Percentiles rank a stretch among this genome's conserved stretches.
These are phyloP conservation scores for Linnemannia zychae DNA, from an alignment of 192 early-diverging fungal species.

Conservation along the genomic window DNA sequence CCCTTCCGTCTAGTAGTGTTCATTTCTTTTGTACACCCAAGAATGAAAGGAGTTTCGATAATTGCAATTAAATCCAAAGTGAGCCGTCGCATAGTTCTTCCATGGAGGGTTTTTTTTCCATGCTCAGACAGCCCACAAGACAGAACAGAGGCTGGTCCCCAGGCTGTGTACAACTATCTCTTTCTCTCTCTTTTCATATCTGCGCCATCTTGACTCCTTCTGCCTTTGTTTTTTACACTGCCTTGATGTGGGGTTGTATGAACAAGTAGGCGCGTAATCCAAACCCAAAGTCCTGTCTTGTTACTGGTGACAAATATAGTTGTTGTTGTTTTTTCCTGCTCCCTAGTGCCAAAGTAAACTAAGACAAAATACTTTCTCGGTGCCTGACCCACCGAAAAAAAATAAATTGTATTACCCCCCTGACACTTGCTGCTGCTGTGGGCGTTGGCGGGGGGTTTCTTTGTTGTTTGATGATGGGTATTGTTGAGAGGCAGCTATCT, in stretches of 20 bases:
- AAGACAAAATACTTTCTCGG: background rate
- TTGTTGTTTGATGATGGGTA: background rate
- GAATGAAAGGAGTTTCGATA: background rate
- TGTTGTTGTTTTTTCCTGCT: background rate
- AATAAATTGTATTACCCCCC: background rate
- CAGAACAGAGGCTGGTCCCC: background rate
- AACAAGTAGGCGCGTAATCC: background rate
- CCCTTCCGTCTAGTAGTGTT: background rate
- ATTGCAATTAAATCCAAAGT: slow-evolving; percentile 13
- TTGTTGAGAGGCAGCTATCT: background rate
- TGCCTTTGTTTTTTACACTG: background rate
- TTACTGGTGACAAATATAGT: background rate
- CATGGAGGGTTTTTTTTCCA: background rate
- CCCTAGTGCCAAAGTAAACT: background rate
- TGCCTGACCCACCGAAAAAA: background rate
- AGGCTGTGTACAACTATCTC: background rate
- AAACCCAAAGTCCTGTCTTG: background rate
- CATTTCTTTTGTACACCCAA: slow-evolving; percentile 6
- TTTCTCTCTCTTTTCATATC: background rate
- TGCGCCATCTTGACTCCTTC: background rate
- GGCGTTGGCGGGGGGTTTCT: background rate
- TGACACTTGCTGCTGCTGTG: background rate
- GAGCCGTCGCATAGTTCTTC: background rate
- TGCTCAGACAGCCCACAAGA: background rate
- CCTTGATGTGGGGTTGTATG: background rate